A percentile compares a stretch with the other conserved stretches of the same genome.
These are phyloP conservation scores for Trichoderma orchidacearum DNA, from an alignment of 495 filamentous ascomycete species.

Conservation along the genomic window DNA sequence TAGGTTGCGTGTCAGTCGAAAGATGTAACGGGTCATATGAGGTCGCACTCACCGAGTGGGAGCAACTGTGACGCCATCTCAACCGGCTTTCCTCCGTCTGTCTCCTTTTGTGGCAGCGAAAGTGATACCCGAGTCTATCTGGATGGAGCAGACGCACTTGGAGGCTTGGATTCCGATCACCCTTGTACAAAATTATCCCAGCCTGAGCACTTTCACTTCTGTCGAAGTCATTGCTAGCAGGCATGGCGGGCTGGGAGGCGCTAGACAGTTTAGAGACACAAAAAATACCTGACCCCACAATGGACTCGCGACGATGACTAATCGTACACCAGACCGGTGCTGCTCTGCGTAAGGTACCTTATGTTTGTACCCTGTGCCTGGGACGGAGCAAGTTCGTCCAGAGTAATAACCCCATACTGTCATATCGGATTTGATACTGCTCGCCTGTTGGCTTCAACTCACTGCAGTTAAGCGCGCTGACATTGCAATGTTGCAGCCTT, in stretches of 20 bases:
- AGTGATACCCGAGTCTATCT: neutral
- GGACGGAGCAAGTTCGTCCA: no score
- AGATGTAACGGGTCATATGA: neutral
- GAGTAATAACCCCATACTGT: no score
- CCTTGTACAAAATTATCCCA: neutral
- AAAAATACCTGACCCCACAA: neutral
- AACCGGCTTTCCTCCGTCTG: neutral
- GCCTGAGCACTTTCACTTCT: neutral
- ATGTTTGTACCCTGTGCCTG: no score
- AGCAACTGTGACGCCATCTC: slow-evolving; percentile 69
- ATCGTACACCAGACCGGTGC: no score
- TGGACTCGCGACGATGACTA: neutral
- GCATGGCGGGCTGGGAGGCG: neutral
- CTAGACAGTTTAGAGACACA: neutral
- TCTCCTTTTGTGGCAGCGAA: neutral
- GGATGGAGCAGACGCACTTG: neutral
- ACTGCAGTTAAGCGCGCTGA: neutral
- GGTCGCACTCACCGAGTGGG: slow-evolving; percentile 45
- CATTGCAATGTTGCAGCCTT: neutral
- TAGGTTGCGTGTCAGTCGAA: slow-evolving; percentile 20
- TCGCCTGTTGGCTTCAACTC: no score
- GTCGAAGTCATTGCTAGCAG: neutral
- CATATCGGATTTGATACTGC: no score
- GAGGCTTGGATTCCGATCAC: neutral
- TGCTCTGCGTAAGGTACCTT: no score